phyloP scores from a whole-genome alignment of 805 yeast species.

The Myxozyma nipponensis region DNA sequence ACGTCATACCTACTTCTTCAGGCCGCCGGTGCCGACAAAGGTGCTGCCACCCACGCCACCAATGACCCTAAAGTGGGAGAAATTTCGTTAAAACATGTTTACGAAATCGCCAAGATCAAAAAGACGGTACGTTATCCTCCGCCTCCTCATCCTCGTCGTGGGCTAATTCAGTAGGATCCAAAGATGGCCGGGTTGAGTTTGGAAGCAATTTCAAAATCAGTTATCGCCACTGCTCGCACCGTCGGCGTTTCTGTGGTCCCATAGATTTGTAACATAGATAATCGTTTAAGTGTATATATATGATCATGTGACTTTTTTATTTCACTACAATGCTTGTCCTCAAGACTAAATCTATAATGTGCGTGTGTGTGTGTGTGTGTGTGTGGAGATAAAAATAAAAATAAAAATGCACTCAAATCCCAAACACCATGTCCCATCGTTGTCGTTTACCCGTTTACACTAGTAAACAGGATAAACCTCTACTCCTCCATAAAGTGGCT shows the following conservation, averaged over 20 bases:
- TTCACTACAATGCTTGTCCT: background rate
- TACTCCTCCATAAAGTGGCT: constrained; percentile 19
- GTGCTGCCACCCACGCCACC: constrained; percentile 58
- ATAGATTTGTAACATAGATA: constrained; percentile 33
- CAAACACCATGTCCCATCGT: background rate
- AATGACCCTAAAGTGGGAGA: constrained; percentile 50
- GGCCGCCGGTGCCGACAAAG: constrained; percentile 77
- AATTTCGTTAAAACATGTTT: constrained; percentile 78
- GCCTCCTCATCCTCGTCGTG: constrained; percentile 30
- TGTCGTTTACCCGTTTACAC: background rate
- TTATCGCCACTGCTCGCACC: constrained; percentile 83
- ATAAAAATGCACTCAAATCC: background rate
- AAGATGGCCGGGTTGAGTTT: constrained; percentile 67
- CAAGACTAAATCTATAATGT: background rate
- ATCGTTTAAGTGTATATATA: background rate
- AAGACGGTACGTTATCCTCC: constrained; percentile 42
- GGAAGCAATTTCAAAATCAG: constrained; percentile 73
- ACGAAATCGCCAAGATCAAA: constrained; percentile 92
- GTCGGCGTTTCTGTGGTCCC: constrained; percentile 81
- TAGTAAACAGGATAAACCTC: constrained; percentile 6
- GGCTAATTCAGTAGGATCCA: constrained; percentile 47
- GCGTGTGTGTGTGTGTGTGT: no score
- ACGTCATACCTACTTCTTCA: constrained; percentile 80
- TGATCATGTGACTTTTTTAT: background rate
- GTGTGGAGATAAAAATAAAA: no score